These are phyloP conservation scores for Onygenales sp. DNA, from an alignment of 2,329 filamentous ascomycete genomes.

Conservation along the genomic window DNA sequence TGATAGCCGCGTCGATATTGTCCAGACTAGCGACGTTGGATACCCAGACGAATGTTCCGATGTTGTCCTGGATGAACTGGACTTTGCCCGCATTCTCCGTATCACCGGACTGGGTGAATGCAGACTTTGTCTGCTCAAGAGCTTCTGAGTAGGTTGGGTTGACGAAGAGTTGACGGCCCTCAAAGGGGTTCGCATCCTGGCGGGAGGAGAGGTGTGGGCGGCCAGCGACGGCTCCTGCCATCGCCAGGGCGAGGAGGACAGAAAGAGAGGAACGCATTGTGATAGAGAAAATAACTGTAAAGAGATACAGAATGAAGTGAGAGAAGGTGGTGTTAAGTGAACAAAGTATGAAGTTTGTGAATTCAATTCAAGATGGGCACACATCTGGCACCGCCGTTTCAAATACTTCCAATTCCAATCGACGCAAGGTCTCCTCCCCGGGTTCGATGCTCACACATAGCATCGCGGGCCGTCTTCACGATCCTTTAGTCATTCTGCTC, in stretches of 20 bases:
- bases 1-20: slow-evolving; percentile 38
- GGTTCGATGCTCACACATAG: not conserved
- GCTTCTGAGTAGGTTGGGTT: slow-evolving; percentile 47
- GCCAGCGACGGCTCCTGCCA: not conserved
- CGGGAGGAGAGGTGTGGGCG: not conserved
- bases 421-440: not conserved
- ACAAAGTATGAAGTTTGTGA: not conserved
- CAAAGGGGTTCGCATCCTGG: slow-evolving; percentile 35
- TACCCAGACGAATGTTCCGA: slow-evolving; percentile 46
- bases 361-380: not conserved
- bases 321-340: not conserved
- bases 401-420: not conserved
- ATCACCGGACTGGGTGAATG: slow-evolving; percentile 41
- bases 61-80: slow-evolving; percentile 34
- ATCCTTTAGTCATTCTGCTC: not conserved
- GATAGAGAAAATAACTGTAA: not conserved
- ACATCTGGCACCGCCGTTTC: not conserved
- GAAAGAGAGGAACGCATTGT: not conserved
- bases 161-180: slow-evolving; percentile 40
- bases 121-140: slow-evolving; percentile 50
- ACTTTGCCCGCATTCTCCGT: slow-evolving; percentile 38
- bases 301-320: not conserved
- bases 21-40: slow-evolving; percentile 43
- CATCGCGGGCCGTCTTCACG: not conserved
- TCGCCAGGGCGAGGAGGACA: not conserved